Evolutionary conservation across 2,329 filamentous ascomycete genomes (phyloP).

Genomic region (Penicillium sp.): DNA sequence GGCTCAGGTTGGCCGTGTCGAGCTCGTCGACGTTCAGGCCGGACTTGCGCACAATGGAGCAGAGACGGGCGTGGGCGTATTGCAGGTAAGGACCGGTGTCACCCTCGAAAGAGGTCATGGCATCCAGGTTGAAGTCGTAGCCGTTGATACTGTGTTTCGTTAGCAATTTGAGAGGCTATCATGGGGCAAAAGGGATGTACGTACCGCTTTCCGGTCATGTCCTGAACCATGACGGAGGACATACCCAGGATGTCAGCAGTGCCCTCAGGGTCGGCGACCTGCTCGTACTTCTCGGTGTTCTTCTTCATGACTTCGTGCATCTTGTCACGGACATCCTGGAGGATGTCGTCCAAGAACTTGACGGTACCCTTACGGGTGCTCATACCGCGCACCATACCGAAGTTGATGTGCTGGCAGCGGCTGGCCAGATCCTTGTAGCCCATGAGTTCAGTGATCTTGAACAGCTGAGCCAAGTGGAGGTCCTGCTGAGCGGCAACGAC

Average conservation of each 20-base stretch:
- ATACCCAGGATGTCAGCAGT: slow-evolving; percentile 86
- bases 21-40: slow-evolving; percentile 42
- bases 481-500: slow-evolving; percentile 58
- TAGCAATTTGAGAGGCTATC: too few species aligned
- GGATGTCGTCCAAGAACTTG: slow-evolving; percentile 64
- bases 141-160: slow-evolving; percentile 55
- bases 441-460: slow-evolving; percentile 57
- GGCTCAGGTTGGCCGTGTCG: slow-evolving; percentile 47
- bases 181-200: too few species aligned
- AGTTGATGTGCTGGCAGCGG: slow-evolving; percentile 56
- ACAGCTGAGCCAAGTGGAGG: slow-evolving; percentile 55
- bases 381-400: slow-evolving; percentile 60
- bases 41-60: slow-evolving; percentile 53
- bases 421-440: slow-evolving; percentile 52
- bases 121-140: slow-evolving; percentile 57
- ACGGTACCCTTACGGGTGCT: slow-evolving; percentile 60
- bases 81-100: slow-evolving; percentile 59
- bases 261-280: slow-evolving; percentile 72
- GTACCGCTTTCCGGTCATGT: slow-evolving; percentile 88
- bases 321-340: slow-evolving; percentile 73
- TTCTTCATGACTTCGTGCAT: slow-evolving; percentile 97
- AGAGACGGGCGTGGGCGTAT: slow-evolving; percentile 54
- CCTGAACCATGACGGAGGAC: slow-evolving; percentile 92
- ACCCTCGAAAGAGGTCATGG: slow-evolving; percentile 58
- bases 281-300: slow-evolving; percentile 81